These are phyloP conservation scores for Xanthoconium purpureum DNA, from an alignment of 768 basidiomycete species.

Conservation along the genomic window DNA sequence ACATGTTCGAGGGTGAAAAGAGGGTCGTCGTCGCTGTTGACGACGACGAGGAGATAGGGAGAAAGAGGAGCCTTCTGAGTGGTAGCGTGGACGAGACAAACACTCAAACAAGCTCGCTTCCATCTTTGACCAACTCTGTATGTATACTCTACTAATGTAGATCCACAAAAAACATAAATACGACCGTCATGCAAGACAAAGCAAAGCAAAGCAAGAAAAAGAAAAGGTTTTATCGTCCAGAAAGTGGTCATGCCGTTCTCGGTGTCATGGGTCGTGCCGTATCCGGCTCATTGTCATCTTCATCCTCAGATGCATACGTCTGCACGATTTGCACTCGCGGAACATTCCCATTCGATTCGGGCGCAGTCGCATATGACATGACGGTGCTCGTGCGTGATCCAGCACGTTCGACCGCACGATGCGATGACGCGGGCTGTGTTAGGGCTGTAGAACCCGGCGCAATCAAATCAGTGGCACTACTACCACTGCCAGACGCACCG, in stretches of 20 bases:
- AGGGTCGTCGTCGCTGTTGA: slow-evolving; percentile 21
- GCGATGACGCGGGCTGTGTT: background rate
- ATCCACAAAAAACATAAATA: background rate
- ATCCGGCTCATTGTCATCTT: slow-evolving; percentile 3
- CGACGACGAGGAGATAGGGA: slow-evolving; percentile 22
- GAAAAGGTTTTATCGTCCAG: no score
- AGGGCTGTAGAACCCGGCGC: background rate
- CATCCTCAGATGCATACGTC: background rate
- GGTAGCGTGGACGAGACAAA: slow-evolving; percentile 20
- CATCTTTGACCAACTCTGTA: slow-evolving; percentile 2
- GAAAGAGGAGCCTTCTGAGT: slow-evolving; percentile 1
- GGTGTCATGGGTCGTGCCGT: slow-evolving; percentile 18
- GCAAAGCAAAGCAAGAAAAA: background rate
- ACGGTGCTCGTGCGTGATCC: slow-evolving; percentile 16
- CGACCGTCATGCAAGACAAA: background rate
- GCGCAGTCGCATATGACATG: slow-evolving; percentile 9
- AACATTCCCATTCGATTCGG: background rate
- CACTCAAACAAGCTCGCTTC: slow-evolving; percentile 22
- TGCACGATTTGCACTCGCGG: background rate
- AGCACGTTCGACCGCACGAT: background rate
- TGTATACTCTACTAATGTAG: background rate
- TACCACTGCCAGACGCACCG: background rate
- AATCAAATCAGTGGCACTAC: background rate
- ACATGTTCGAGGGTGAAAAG: slow-evolving; percentile 38
- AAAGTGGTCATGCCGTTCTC: slow-evolving; percentile 16